phyloP scores from a whole-genome alignment of 148 eudicot genomes.

The Silene conica region DNA sequence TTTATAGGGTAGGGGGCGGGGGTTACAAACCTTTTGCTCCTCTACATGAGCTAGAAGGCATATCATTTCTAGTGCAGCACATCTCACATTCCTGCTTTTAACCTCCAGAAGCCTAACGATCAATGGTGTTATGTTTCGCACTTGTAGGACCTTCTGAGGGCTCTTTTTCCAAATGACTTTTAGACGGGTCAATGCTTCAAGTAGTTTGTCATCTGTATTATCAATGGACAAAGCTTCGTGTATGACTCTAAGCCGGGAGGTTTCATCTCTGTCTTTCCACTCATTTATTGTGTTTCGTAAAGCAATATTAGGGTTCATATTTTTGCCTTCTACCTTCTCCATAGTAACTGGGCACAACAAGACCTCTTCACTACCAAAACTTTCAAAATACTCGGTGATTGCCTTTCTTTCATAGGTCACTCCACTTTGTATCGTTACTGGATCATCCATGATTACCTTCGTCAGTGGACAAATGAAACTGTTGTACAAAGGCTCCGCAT shows the following conservation, averaged over 20 bases:
- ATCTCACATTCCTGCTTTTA: slow-evolving; percentile 58
- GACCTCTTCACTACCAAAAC: slow-evolving; percentile 48
- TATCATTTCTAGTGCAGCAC: slow-evolving; percentile 72
- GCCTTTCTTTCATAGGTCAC: slow-evolving; percentile 85
- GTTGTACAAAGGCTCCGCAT: slow-evolving; percentile 64
- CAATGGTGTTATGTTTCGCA: slow-evolving; percentile 57
- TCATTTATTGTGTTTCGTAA: slow-evolving; percentile 73
- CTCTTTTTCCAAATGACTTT: slow-evolving; percentile 54
- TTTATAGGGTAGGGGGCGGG: too few species aligned
- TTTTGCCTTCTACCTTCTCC: slow-evolving; percentile 51
- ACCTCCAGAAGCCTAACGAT: slow-evolving; percentile 64
- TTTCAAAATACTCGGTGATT: slow-evolving; percentile 87
- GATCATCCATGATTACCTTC: slow-evolving; percentile 76
- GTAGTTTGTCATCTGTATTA: slow-evolving; percentile 47
- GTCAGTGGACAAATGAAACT: slow-evolving; percentile 86
- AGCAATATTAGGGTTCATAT: slow-evolving; percentile 76
- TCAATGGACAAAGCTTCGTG: slow-evolving; percentile 48
- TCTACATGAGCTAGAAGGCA: slow-evolving; percentile 55
- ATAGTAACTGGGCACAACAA: slow-evolving; percentile 68
- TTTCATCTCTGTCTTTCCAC: slow-evolving; percentile 95
- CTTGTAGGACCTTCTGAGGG: slow-evolving; percentile 46
- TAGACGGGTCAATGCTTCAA: slow-evolving; percentile 58
- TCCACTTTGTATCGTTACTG: slow-evolving; percentile 83
- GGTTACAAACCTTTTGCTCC: slow-evolving; percentile 63
- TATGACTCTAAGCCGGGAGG: slow-evolving; percentile 73